These are phyloP conservation scores for Rutstroemia sp. DNA, from an alignment of 2,329 filamentous ascomycete genomes.

Conservation along the genomic window DNA sequence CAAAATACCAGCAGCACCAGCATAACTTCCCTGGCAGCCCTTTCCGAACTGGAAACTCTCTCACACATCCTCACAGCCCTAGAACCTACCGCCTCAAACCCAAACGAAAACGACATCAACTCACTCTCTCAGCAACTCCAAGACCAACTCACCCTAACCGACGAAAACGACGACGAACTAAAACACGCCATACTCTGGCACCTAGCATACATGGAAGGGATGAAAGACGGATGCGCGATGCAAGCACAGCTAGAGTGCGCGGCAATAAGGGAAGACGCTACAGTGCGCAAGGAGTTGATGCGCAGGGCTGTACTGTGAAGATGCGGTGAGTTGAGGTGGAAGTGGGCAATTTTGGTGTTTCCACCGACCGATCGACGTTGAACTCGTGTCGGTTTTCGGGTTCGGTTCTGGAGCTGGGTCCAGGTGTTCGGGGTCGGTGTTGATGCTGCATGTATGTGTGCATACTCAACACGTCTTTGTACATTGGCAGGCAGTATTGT, in stretches of 20 bases:
- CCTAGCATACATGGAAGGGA: slow-evolving; percentile 5
- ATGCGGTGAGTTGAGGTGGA: too few relatives aligned
- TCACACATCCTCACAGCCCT: background rate
- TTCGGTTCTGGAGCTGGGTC: too few relatives aligned
- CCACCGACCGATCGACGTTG: too few relatives aligned
- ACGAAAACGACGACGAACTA: background rate
- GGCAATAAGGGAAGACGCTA: background rate
- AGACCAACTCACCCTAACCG: background rate
- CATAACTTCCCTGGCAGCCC: background rate
- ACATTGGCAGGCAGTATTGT: too few relatives aligned
- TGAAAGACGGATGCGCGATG: slow-evolving; percentile 3
- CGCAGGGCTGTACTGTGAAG: background rate
- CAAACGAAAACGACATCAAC: background rate
- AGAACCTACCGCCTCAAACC: background rate
- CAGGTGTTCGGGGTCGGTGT: too few relatives aligned
- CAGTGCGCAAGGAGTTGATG: background rate
- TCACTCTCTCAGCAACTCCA: background rate
- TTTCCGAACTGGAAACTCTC: background rate
- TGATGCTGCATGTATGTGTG: too few relatives aligned
- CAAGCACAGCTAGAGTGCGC: slow-evolving; percentile 1
- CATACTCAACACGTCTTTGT: too few relatives aligned
- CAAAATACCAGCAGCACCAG: too few relatives aligned
- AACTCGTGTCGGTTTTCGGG: too few relatives aligned
- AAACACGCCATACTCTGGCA: slow-evolving; percentile 7
- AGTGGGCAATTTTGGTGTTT: too few relatives aligned